Evolutionary conservation across 2,329 filamentous ascomycete genomes (phyloP).

Genomic region (Cercospora sp.): DNA sequence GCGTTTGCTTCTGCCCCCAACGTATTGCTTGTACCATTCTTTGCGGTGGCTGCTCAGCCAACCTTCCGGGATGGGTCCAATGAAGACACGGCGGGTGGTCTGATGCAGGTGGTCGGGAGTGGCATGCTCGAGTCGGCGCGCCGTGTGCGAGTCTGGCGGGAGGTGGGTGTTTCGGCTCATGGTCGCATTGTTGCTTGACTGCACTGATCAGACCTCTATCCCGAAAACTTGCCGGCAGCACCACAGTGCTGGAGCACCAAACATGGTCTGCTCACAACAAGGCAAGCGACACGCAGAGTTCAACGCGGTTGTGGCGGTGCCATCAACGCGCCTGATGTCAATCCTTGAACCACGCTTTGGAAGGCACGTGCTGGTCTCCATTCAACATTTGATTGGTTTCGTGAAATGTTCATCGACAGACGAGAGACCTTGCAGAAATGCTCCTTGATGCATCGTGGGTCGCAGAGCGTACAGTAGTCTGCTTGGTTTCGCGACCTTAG

Average conservation of each 20-base stretch:
- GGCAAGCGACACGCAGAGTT: not conserved
- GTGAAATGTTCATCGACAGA: not conserved
- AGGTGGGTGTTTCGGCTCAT: conserved; percentile 26
- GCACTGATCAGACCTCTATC: not conserved
- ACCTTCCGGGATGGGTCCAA: conserved; percentile 64
- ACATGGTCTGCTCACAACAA: not conserved
- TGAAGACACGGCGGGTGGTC: conserved; percentile 63
- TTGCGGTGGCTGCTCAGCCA: conserved; percentile 65
- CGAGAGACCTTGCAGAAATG: not conserved
- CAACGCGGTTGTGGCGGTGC: not conserved
- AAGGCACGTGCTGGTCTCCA: not conserved
- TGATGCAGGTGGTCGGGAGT: conserved; percentile 62
- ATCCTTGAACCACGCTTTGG: not conserved
- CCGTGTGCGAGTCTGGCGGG: conserved; percentile 41
- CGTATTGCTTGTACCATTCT: conserved; percentile 60
- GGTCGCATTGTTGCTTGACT: conserved; percentile 15
- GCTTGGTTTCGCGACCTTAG: not conserved
- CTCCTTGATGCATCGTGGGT: not conserved
- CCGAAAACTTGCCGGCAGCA: not conserved
- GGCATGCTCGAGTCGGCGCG: conserved; percentile 53
- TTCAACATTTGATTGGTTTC: conserved; percentile 1
- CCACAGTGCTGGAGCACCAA: not conserved
- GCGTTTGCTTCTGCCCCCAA: conserved; percentile 40
- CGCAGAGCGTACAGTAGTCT: not conserved
- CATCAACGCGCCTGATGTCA: conserved; percentile 1